These are phyloP conservation scores for Taiwanofungus camphoratus DNA, from an alignment of 1,284 basidiomycete genomes.

Conservation along the genomic window DNA sequence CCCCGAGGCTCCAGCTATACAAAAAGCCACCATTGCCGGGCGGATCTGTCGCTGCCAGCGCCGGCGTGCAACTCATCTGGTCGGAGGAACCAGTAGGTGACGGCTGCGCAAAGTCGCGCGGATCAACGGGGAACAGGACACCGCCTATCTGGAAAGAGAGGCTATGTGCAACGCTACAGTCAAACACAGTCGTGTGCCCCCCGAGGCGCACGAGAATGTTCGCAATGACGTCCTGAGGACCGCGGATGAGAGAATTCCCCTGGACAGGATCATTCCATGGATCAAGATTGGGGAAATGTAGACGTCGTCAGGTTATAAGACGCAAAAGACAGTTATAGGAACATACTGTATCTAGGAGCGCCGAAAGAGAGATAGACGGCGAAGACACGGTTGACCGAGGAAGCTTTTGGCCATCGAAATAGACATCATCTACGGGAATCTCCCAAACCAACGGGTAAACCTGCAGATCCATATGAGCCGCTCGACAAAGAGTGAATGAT, in stretches of 20 bases:
- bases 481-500: no score
- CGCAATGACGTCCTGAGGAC: slow-evolving; percentile 31
- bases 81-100: slow-evolving; percentile 30
- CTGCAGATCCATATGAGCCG: no score
- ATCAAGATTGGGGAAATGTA: no score
- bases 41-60: slow-evolving; percentile 48
- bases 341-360: slow-evolving; percentile 48
- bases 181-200: slow-evolving; percentile 31
- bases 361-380: slow-evolving; percentile 36
- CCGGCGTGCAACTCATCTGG: slow-evolving; percentile 40
- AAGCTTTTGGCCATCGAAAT: slow-evolving; percentile 45
- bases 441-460: no score
- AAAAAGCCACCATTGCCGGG: slow-evolving; percentile 32
- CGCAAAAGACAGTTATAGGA: no score
- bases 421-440: slow-evolving; percentile 49
- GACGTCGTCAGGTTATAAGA: no score
- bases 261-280: slow-evolving; percentile 8
- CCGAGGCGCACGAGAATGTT: no score
- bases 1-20: slow-evolving; percentile 35
- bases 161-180: slow-evolving; percentile 44
- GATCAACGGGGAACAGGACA: slow-evolving; percentile 57
- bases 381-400: slow-evolving; percentile 36
- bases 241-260: slow-evolving; percentile 37
- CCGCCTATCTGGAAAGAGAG: slow-evolving; percentile 60
- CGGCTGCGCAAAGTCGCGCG: slow-evolving; percentile 53